Percentiles rank a stretch among this genome's conserved stretches.
phyloP scores from a whole-genome alignment of 164 flowering plant species.

The Amborella trichopoda region DNA sequence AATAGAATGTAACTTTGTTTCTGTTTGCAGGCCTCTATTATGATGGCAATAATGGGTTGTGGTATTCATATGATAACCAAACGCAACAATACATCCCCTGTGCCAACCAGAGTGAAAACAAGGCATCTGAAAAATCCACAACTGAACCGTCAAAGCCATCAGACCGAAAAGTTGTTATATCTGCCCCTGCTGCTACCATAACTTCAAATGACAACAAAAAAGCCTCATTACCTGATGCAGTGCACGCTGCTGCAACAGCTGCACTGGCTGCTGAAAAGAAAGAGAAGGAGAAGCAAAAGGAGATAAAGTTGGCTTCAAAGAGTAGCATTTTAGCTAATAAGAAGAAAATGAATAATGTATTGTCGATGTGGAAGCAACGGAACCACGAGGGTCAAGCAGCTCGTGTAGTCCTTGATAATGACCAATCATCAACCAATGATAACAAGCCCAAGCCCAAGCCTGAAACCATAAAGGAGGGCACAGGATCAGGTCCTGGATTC shows the following conservation, averaged over 20 bases:
- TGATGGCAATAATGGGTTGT: slow-evolving; percentile 78
- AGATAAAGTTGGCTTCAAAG: slow-evolving; percentile 84
- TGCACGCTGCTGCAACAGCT: slow-evolving; percentile 94
- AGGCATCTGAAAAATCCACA: slow-evolving; percentile 34
- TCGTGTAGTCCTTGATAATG: slow-evolving; percentile 68
- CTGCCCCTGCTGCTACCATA: slow-evolving; percentile 90
- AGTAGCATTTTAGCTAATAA: slow-evolving; percentile 86
- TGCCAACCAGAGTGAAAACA: slow-evolving; percentile 47
- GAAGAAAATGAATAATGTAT: slow-evolving; percentile 92
- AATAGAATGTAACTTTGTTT: not conserved
- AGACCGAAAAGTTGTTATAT: slow-evolving; percentile 68
- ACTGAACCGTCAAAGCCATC: slow-evolving; percentile 40
- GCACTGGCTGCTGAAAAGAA: slow-evolving; percentile 98
- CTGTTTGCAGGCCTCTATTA: slow-evolving; percentile 75
- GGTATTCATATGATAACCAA: slow-evolving; percentile 90
- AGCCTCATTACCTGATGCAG: slow-evolving; percentile 88
- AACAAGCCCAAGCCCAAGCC: slow-evolving; percentile 39
- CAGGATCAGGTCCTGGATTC: slow-evolving; percentile 20
- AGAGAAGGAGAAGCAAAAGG: slow-evolving; percentile 85
- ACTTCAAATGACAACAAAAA: slow-evolving; percentile 39
- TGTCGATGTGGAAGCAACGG: slow-evolving; percentile 97
- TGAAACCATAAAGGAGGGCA: slow-evolving; percentile 25
- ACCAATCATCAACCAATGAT: slow-evolving; percentile 25
- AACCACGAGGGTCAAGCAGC: slow-evolving; percentile 91
- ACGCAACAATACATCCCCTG: slow-evolving; percentile 83